phyloP scores from a whole-genome alignment of 352 stramenopile species.

The Phytophthora pisi region DNA sequence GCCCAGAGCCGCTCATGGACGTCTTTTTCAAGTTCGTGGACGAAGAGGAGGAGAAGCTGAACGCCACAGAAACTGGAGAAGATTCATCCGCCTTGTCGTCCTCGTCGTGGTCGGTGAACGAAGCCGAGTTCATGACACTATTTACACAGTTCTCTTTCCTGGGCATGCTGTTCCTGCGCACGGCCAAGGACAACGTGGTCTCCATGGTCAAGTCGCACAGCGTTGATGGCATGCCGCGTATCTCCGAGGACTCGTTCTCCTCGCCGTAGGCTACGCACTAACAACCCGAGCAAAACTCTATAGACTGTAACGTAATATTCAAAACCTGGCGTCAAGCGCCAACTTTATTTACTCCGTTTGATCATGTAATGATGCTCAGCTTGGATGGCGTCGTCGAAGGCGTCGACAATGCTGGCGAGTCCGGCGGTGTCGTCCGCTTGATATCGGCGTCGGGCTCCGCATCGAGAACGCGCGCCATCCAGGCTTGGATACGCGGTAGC shows the following conservation, averaged over 20 bases:
- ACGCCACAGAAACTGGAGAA: background rate
- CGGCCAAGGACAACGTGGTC: conserved; percentile 68
- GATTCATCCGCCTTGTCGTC: conserved; percentile 10
- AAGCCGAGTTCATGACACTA: conserved; percentile 48
- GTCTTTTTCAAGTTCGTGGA: conserved; percentile 69
- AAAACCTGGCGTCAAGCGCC: conserved; percentile 22
- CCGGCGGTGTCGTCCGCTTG: conserved; percentile 30
- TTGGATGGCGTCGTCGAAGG: conserved; percentile 21
- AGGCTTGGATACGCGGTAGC: conserved; percentile 67
- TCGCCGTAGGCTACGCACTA: conserved; percentile 2
- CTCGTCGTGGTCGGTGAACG: conserved; percentile 42
- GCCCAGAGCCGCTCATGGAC: conserved; percentile 55
- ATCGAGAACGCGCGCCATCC: conserved; percentile 57
- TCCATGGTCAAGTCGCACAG: conserved; percentile 54
- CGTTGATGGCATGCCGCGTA: conserved; percentile 55
- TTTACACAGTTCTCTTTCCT: conserved; percentile 71
- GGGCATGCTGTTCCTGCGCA: conserved; percentile 66
- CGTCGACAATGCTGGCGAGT: conserved; percentile 4
- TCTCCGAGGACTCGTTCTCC: conserved; percentile 54
- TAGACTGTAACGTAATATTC: conserved; percentile 19
- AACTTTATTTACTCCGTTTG: conserved; percentile 1
- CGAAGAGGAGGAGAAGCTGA: conserved; percentile 40
- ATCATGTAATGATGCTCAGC: conserved; percentile 25
- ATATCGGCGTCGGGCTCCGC: conserved; percentile 73
- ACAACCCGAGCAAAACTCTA: background rate